These are phyloP conservation scores for Garcia nutans DNA, from an alignment of 345 rosid species.

Conservation along the genomic window DNA sequence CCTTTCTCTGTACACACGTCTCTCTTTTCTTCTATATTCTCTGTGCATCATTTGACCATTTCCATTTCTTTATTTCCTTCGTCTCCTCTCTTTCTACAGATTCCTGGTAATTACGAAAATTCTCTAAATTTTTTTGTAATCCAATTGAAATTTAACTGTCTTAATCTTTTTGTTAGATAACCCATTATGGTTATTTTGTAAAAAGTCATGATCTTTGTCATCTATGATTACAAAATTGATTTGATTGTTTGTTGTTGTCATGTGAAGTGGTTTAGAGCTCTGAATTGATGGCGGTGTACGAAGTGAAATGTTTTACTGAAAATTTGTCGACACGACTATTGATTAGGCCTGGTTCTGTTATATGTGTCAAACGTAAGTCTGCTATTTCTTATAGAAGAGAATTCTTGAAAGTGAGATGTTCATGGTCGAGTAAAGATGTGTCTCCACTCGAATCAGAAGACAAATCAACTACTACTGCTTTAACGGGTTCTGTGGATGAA, in stretches of 20 bases:
- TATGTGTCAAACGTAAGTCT: slow-evolving; percentile 18
- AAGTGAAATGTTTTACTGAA: slow-evolving; percentile 30
- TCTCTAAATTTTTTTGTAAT: not conserved
- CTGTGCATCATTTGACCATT: not conserved
- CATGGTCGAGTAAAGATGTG: slow-evolving; percentile 36
- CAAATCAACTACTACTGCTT: slow-evolving; percentile 14
- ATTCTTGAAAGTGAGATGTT: slow-evolving; percentile 33
- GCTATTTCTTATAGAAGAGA: slow-evolving; percentile 20
- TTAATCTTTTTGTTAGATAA: too few species aligned
- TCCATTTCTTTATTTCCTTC: not conserved
- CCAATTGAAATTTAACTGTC: not conserved
- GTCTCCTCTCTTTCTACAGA: not conserved
- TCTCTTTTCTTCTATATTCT: not conserved
- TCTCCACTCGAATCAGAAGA: slow-evolving; percentile 45
- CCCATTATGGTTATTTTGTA: not conserved
- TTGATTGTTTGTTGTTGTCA: slow-evolving; percentile 2
- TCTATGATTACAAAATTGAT: not conserved
- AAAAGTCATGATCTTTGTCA: not conserved
- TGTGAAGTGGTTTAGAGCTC: slow-evolving; percentile 8
- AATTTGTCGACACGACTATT: slow-evolving; percentile 35
- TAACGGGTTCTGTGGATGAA: slow-evolving; percentile 34
- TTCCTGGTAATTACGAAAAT: not conserved
- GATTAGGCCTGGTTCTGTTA: slow-evolving; percentile 18
- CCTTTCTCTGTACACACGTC: slow-evolving; percentile 31
- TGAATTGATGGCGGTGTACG: slow-evolving; percentile 53